phyloP scores from a whole-genome alignment of 208 protist genomes.

The Naegleria gruberi region DNA sequence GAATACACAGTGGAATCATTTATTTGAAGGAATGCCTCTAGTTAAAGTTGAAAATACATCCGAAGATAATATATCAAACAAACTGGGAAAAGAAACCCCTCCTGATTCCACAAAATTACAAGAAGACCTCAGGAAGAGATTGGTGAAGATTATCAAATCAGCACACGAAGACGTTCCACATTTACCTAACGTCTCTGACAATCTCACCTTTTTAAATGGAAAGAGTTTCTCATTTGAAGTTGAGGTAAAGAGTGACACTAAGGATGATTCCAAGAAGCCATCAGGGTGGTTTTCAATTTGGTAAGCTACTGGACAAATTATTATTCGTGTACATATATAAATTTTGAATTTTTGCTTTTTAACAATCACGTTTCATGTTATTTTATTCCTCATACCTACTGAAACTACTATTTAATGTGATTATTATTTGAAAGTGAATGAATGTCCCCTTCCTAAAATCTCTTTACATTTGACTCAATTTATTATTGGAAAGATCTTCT shows the following conservation, averaged over 20 bases:
- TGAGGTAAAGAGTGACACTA: not conserved
- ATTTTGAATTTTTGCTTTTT: too few species aligned
- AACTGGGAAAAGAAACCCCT: not conserved
- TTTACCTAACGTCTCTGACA: not conserved
- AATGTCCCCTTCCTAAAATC: too few species aligned
- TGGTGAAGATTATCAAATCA: not conserved
- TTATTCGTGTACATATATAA: too few species aligned
- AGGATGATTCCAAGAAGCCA: not conserved
- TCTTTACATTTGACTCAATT: too few species aligned
- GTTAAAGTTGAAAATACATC: not conserved
- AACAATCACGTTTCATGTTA: too few species aligned
- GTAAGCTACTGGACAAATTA: too few species aligned
- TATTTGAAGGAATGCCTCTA: not conserved
- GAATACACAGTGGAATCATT: not conserved
- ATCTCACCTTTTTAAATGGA: not conserved
- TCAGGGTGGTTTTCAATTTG: not conserved
- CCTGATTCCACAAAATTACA: not conserved
- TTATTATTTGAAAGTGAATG: too few species aligned
- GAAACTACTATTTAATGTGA: too few species aligned
- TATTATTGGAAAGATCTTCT: not conserved
- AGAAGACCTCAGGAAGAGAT: not conserved
- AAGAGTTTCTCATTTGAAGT: not conserved
- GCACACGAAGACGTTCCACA: not conserved
- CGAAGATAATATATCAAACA: not conserved
- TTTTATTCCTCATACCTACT: too few species aligned